Evolutionary conservation across 148 eudicot genomes (phyloP).

Genomic region (Dysphania ambrosioides): DNA sequence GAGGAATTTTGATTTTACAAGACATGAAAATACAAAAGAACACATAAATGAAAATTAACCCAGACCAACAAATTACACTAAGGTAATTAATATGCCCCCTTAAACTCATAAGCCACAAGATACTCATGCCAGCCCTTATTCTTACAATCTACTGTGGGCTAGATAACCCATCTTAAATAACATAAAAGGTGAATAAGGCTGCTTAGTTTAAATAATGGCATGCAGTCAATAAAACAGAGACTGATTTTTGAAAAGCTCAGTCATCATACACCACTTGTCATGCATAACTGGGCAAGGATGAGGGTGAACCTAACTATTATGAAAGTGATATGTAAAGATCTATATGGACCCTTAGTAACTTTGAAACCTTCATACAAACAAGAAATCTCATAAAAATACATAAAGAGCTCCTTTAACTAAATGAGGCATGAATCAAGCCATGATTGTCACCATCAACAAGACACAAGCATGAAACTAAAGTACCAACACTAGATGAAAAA

Average conservation of each 20-base stretch:
- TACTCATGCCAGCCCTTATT: background rate
- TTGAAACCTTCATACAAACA: background rate
- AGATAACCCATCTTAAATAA: background rate
- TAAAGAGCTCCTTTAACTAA: background rate
- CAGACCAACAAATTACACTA: background rate
- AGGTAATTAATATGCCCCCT: background rate
- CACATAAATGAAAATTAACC: background rate
- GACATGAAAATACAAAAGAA: background rate
- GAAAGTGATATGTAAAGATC: background rate
- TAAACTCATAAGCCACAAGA: background rate
- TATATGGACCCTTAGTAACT: background rate
- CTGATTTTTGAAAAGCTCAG: background rate
- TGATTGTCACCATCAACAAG: background rate
- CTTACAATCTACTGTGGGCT: background rate
- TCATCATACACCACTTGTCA: background rate
- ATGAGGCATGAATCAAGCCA: background rate
- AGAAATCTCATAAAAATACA: background rate
- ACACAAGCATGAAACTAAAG: background rate
- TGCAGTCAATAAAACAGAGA: conserved; percentile 3
- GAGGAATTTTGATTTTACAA: background rate
- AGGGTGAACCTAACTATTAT: background rate
- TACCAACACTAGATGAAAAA: background rate
- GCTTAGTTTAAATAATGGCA: background rate
- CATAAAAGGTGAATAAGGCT: background rate
- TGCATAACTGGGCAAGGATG: background rate